Conservation (phyloP, 169 alveolate species). For the Theileria equi region DNA sequence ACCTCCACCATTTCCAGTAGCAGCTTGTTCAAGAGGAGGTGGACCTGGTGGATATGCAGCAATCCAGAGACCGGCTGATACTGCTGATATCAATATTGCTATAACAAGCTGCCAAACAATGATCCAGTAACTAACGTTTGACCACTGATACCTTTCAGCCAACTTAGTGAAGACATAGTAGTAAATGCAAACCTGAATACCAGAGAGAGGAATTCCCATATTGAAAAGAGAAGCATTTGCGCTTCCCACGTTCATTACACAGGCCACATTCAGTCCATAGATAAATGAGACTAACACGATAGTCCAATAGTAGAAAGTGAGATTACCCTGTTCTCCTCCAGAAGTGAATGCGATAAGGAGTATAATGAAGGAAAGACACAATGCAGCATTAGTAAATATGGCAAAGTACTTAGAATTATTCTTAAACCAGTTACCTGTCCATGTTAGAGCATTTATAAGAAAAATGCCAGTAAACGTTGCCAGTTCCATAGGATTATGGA, state of each 20-base stretch:
- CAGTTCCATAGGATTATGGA: too few species aligned
- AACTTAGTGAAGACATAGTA: slow-evolving; percentile 5
- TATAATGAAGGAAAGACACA: neutral
- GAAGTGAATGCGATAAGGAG: neutral
- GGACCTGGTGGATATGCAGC: too few species aligned
- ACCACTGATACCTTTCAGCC: neutral
- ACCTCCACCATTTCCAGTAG: too few species aligned
- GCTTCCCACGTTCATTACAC: slow-evolving; percentile 2
- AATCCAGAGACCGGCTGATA: slow-evolving; percentile 17
- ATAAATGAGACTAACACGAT: neutral
- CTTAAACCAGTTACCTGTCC: too few species aligned
- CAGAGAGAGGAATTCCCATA: slow-evolving; percentile 15
- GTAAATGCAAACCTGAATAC: slow-evolving; percentile 16
- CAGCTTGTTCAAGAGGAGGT: too few species aligned
- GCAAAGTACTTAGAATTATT: too few species aligned
- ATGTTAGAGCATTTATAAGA: too few species aligned
- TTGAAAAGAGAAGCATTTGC: slow-evolving; percentile 14
- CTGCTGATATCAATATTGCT: slow-evolving; percentile 18
- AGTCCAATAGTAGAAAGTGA: slow-evolving; percentile 19
- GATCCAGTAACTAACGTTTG: slow-evolving; percentile 20
- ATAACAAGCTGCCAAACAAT: slow-evolving; percentile 1
- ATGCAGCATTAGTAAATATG: slow-evolving; percentile 10
- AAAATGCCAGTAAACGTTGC: too few species aligned
- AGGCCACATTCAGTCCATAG: slow-evolving; percentile 4
- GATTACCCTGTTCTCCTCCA: slow-evolving; percentile 15